These are phyloP conservation scores for Cercospora citrullina DNA, from an alignment of 2,329 filamentous ascomycete species.

Conservation along the genomic window DNA sequence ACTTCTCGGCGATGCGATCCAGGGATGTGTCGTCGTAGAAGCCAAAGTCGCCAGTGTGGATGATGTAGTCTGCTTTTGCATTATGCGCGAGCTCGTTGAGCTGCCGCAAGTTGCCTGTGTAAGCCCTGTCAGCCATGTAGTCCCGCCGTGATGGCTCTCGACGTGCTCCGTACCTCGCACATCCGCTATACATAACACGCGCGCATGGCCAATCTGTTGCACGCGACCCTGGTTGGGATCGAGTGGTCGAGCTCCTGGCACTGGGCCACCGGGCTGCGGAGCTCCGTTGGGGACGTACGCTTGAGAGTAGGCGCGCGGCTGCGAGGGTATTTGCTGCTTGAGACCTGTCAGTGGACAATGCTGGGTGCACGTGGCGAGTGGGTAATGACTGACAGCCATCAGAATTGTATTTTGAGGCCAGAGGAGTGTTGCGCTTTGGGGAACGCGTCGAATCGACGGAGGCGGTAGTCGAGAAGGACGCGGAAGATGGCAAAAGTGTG, in stretches of 20 bases:
- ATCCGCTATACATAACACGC: constrained; percentile 55
- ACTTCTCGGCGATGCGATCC: constrained; percentile 98
- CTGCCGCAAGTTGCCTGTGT: constrained; percentile 84
- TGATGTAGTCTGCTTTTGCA: constrained; percentile 93
- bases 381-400: constrained; percentile 7
- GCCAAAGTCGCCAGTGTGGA: constrained; percentile 97
- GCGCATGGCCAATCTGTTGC: constrained; percentile 50
- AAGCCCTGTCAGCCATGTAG: constrained; percentile 1
- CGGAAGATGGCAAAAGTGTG: background rate
- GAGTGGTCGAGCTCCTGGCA: constrained; percentile 47
- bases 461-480: background rate
- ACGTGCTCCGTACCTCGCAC: constrained; percentile 48
- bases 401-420: constrained; percentile 2
- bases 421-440: background rate
- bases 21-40: constrained; percentile 97
- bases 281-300: constrained; percentile 51
- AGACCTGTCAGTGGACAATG: background rate
- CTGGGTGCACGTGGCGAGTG: background rate
- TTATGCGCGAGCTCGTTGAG: constrained; percentile 95
- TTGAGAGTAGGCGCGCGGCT: constrained; percentile 53
- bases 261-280: constrained; percentile 37
- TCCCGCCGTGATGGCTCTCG: background rate
- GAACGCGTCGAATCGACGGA: background rate
- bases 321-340: constrained; percentile 51
- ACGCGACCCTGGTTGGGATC: constrained; percentile 56